Percentiles rank a stretch among this genome's conserved stretches.
phyloP scores from a whole-genome alignment of 2,329 filamentous ascomycete species.

The Hymenoscyphus scutula region DNA sequence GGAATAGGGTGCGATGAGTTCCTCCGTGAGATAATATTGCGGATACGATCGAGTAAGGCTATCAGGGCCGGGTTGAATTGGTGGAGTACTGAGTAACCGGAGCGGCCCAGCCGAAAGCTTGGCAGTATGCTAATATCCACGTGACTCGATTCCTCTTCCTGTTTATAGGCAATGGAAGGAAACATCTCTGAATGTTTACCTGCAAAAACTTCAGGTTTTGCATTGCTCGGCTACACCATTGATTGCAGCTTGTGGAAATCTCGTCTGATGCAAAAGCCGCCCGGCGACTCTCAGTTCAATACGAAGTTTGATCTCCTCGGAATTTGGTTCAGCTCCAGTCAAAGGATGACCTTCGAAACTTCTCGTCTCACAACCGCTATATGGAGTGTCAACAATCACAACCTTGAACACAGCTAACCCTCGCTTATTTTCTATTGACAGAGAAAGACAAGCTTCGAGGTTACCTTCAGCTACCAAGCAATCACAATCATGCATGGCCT shows the following conservation, averaged over 20 bases:
- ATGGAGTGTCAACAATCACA: neutral
- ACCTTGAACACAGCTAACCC: neutral
- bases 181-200: no score
- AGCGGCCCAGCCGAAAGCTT: neutral
- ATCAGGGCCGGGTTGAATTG: neutral
- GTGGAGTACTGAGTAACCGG: neutral
- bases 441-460: neutral
- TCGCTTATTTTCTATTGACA: neutral
- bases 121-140: no score
- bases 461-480: neutral
- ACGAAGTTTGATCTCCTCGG: neutral
- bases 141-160: no score
- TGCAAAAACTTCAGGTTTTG: no score
- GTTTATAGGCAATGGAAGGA: no score
- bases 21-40: neutral
- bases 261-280: no score
- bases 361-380: neutral
- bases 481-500: neutral
- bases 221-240: no score
- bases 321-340: neutral
- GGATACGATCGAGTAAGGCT: constrained; percentile 1
- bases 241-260: no score
- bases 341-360: neutral
- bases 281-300: neutral
- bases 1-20: neutral